Evolutionary conservation across 140 eudicot genomes (phyloP), one percentile per base, ranked within the genome.

Genomic region (Oenanthe javanica): DNA sequence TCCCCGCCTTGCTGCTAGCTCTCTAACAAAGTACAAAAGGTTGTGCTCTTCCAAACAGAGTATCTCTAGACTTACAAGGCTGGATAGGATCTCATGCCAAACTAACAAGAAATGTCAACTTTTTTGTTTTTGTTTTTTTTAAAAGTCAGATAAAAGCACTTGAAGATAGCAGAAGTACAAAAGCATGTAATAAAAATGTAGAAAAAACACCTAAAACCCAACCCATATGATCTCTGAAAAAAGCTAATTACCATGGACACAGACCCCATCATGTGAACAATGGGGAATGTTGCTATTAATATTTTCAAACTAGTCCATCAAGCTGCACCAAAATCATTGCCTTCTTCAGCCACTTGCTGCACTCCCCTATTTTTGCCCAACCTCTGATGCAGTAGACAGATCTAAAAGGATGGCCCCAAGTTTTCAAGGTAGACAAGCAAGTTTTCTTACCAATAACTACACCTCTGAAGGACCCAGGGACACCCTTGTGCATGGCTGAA

Each of bases 401-500:
- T 31, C 31, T 27, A 19, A 54, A 1, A 31, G 72, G 85, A 73
- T 76, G 23, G 85, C 73, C 52, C 77, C 31, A 50, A 5, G 11
- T 69, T 73, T 6, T 9, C 47, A 31, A 38, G 31, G 31, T 70
- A 64, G 13, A 52, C 27, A 13, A 82, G 46, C 9, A 76, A 47
- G 21, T 27, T 47, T 18, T 25, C 55, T 80, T 61, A 71, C 78
- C 83, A 16, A 50, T 9, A 21, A 55, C 51, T 77, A 19, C 50
- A 42, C 19, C 51, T 77, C n/a, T 63, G 3, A 25, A 55, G 79
- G 59, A 19, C 73, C 59, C 12, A 9, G 72, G 70, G 12, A 82
- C 76, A 25, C 86, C 86, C 88, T 51, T 76, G 16, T 6, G 59
- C 79, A 75, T 9, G 45, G 66, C 79, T 9, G 79, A 77, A 82